These are phyloP conservation scores for Oldenlandia corymbosa DNA, from an alignment of 257 asterid genomes.

Conservation along the genomic window DNA sequence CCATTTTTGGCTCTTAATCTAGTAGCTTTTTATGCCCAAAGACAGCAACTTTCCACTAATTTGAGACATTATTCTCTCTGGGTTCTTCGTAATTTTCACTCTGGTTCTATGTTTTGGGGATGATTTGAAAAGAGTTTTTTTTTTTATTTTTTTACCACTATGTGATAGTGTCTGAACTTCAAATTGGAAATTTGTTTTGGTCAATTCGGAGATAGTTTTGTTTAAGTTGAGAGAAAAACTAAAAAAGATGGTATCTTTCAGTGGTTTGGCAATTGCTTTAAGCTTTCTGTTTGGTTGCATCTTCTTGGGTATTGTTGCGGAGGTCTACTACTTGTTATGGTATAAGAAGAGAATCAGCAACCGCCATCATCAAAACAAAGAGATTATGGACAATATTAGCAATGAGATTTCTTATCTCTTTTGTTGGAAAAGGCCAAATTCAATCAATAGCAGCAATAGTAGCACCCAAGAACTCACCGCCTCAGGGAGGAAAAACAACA, in stretches of 20 bases:
- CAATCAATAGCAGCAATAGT: constrained; percentile 16
- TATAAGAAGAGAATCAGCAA: constrained; percentile 50
- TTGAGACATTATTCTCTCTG: neutral
- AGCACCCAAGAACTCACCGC: constrained; percentile 29
- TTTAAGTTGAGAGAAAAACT: constrained; percentile 23
- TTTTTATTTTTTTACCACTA: no score
- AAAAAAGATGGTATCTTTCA: constrained; percentile 55
- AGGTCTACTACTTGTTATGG: constrained; percentile 63
- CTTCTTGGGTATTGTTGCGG: constrained; percentile 65
- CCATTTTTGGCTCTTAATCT: neutral
- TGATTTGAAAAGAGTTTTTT: neutral
- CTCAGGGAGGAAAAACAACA: constrained; percentile 23
- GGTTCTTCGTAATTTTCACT: neutral
- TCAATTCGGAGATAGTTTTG: constrained; percentile 1
- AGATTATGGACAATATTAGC: constrained; percentile 16
- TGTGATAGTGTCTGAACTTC: no score
- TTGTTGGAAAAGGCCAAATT: constrained; percentile 47
- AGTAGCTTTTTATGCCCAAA: constrained; percentile 9
- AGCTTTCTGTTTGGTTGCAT: constrained; percentile 62
- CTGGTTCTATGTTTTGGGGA: neutral
- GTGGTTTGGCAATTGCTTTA: constrained; percentile 72
- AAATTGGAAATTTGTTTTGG: no score
- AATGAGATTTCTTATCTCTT: constrained; percentile 30
- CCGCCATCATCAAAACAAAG: constrained; percentile 18
- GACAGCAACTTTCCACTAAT: neutral